Evolutionary conservation across 2,329 filamentous ascomycete genomes (phyloP), one percentile per base, ranked within the genome.

Genomic region (Fusarium oligoseptatum): DNA sequence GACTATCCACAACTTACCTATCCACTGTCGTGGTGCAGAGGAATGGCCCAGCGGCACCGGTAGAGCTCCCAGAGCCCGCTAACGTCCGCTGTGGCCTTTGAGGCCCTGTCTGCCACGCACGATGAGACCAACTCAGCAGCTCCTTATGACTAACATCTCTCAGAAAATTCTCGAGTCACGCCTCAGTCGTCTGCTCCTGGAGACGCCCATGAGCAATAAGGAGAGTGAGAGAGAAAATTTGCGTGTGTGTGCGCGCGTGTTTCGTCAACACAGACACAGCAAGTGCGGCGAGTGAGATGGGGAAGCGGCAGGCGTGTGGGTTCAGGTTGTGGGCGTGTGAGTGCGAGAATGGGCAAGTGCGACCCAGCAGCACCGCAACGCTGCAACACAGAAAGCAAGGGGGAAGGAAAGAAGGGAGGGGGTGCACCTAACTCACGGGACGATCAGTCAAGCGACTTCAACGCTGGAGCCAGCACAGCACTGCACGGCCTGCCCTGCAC

Each of bases 401-500:
- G 66, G 61, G 73, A 63, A 61, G 61, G 45, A 43, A 36, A 27
- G 32, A 50, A 56, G 22, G 27, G 37, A 62, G 60, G 60, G 72
- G 68, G 70, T 74, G 72, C 36, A 8, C 41, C 41, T 70, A 75
- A 41, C 27, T 55, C 45, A 60, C 72, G 64, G 71, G 72, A 66
- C 64, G 64, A 66, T 66, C 71, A 74, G 68, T 72, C 60, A 74
- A 74, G 71, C 71, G 71, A 72, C 43, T 48, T 55, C 72, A 64
- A 74, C 64, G 72, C 68, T 74, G 72, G 71, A 74, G 72, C 72
- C 72, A 74, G 65, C 72, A 64, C 68, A 74, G 72, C 72, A 74
- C 68, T 74, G 67, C 67, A 74, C 67, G 29, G 60, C 39, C 55
- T 63, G 27, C 66, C 61, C 57, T 48, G 50, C 69, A 66, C 62